Evolutionary conservation across 2,329 filamentous ascomycete species (phyloP).

Genomic region (Colletotrichum sp.): DNA sequence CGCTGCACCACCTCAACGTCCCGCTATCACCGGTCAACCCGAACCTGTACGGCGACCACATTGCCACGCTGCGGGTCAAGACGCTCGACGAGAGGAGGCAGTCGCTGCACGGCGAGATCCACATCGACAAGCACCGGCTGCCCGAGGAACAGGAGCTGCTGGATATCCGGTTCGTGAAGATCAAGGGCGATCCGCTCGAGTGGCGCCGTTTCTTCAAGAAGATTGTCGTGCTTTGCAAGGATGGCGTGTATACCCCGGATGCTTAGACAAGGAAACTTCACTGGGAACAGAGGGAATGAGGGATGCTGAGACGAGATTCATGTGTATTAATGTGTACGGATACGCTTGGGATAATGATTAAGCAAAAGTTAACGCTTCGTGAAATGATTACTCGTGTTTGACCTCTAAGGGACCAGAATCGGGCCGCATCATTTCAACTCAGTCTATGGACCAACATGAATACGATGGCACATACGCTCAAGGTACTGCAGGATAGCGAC

Average conservation of each 20-base stretch:
- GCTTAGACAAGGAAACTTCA: conserved; percentile 29
- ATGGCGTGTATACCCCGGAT: conserved; percentile 71
- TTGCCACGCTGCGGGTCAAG: conserved; percentile 73
- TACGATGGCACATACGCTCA: no score
- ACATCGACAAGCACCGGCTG: conserved; percentile 70
- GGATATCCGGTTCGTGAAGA: conserved; percentile 91
- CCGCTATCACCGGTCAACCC: conserved; percentile 62
- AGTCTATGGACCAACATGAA: no score
- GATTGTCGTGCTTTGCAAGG: conserved; percentile 85
- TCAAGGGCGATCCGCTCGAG: conserved; percentile 94
- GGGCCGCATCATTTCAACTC: no score
- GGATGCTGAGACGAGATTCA: conserved; percentile 1
- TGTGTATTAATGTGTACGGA: conserved; percentile 7
- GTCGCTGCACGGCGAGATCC: conserved; percentile 74
- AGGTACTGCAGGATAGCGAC: no score
- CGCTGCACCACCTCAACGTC: conserved; percentile 85
- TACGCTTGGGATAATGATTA: background rate
- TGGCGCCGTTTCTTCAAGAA: conserved; percentile 98
- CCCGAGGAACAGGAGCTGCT: conserved; percentile 66
- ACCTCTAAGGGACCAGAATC: background rate
- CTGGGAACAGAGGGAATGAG: background rate
- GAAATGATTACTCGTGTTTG: background rate
- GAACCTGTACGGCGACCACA: conserved; percentile 56
- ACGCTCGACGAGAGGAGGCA: conserved; percentile 76
- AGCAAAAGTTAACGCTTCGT: background rate